Base-by-base conservation (phyloP, 2,329 filamentous ascomycete species). In the Talaromyces sp. region DNA sequence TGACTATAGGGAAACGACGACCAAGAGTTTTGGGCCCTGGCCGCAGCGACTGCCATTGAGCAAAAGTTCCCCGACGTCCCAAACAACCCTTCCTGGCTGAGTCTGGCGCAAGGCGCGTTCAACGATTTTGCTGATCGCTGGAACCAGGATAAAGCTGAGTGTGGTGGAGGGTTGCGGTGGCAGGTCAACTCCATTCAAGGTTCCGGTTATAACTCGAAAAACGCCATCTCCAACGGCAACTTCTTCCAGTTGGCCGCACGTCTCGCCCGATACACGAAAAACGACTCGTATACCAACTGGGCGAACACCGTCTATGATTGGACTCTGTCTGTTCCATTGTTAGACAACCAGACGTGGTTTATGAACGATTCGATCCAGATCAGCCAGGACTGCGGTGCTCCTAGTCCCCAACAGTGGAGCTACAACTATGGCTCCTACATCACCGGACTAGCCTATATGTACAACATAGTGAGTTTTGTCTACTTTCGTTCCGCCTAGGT, bases 1-100 rank as follows among this genome's bases (percentile, higher is more conserved):
- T 10, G 44, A n/a, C 13, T 49, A 25, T 44, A 63, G 62, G 70
- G 71, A 53, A 82, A 82, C 64, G 80, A 82, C 64, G 79, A 84
- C 65, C 80, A 86, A 80, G 86, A 87, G 5, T 92, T 92, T 76
- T 93, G 91, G 91, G 89, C 84, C n/a, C 84, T 93, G 80, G 84
- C 90, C 1, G 88, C 87, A 63, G 88, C 93, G 82, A 82, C 84
- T 6, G 90, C 90, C 2, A 87, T 88, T 47, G 91, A 95, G 75
- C 85, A 87, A 69, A 85, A 85, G 65, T 93, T 89, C 68, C 87
- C 87, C 1, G 82, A 91, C 68, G 72, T 72, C 0, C 65, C 78
- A 0, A 83, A 82, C 62, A 72, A 87, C 58, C 86, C 89, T 0
- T 86, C 89, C 65, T 96, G 90, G 90, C 81, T 95, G 19, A 86